Evolutionary conservation across 345 rosid species (phyloP).

Genomic region (Eucalyptus viminalis): DNA sequence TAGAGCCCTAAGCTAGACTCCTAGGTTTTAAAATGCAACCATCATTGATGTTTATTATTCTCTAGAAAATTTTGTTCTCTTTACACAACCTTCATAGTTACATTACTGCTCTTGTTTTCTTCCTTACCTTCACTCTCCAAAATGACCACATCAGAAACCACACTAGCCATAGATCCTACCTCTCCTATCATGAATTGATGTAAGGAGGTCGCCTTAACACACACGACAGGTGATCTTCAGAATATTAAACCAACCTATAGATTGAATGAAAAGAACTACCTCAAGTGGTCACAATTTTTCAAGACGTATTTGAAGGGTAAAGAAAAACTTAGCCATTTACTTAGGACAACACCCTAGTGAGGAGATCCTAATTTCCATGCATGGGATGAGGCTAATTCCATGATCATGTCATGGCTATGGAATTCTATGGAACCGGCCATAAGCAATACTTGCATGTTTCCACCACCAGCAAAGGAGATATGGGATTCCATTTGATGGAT

Average conservation of each 20-base stretch:
- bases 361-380: background rate
- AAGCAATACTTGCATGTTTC: background rate
- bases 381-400: background rate
- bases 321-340: background rate
- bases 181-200: background rate
- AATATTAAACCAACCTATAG: background rate
- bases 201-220: background rate
- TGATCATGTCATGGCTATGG: background rate
- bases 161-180: background rate
- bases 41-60: no score
- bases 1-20: no score
- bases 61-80: no score
- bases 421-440: background rate
- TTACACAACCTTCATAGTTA: background rate
- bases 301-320: background rate
- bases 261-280: background rate
- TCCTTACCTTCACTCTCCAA: background rate
- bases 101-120: background rate
- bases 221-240: fast-evolving
- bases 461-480: background rate
- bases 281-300: background rate
- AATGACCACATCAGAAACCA: background rate
- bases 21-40: no score
- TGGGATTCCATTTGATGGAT: background rate
- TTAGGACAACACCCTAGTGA: fast-evolving